A percentile compares a stretch with the other conserved stretches of the same genome.
These are phyloP conservation scores for Gentiana dahurica DNA, from an alignment of 257 asterid genomes.

Conservation along the genomic window DNA sequence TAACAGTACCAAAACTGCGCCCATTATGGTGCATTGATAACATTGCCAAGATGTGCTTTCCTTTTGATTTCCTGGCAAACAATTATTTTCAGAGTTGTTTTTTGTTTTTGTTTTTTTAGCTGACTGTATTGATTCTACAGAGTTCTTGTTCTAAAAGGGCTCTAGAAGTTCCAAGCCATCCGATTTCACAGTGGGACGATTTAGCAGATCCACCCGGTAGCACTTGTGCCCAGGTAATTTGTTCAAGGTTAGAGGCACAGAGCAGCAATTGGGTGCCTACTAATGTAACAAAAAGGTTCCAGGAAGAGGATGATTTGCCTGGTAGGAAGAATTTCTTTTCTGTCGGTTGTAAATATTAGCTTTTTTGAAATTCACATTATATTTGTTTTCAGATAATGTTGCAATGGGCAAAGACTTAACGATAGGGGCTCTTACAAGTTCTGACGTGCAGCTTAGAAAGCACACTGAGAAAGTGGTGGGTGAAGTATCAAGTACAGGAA, in stretches of 20 bases:
- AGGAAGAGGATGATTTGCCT: conserved; percentile 14
- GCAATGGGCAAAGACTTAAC: conserved; percentile 27
- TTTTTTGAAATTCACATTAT: neutral
- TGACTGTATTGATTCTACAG: conserved; percentile 13
- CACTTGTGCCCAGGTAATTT: conserved; percentile 34
- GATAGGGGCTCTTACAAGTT: conserved; percentile 16
- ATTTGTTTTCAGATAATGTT: conserved; percentile 12
- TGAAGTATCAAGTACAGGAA: conserved; percentile 10
- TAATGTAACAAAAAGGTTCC: conserved; percentile 15
- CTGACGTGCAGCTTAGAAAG: conserved; percentile 19
- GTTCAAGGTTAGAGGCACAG: conserved; percentile 24
- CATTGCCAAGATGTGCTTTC: no score
- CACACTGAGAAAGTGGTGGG: conserved; percentile 8
- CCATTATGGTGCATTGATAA: no score
- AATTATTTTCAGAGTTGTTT: no score
- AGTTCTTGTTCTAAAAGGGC: conserved; percentile 39
- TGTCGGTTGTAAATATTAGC: neutral
- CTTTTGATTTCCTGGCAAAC: no score
- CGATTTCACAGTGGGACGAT: conserved; percentile 28
- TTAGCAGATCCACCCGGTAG: conserved; percentile 27
- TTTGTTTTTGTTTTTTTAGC: neutral
- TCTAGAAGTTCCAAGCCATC: conserved; percentile 27
- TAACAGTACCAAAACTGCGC: no score
- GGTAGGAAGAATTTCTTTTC: conserved; percentile 13
- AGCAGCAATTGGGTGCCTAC: conserved; percentile 24